These are phyloP conservation scores for Solanum rostratum DNA, from an alignment of 257 asterid genomes.

Conservation along the genomic window DNA sequence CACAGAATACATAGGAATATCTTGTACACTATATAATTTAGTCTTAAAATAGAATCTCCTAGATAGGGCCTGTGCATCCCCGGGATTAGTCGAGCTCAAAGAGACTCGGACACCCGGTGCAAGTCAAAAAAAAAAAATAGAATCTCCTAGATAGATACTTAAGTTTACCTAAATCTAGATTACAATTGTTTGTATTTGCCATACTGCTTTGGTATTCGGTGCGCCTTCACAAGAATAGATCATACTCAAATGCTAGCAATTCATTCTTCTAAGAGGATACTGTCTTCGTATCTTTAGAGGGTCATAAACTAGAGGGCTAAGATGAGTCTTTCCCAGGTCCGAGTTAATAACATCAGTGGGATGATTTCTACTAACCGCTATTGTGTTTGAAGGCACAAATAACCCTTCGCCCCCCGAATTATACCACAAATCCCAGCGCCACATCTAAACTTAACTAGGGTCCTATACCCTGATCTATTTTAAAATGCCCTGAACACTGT, in stretches of 20 bases:
- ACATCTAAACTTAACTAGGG: too few species aligned
- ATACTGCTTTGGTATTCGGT: neutral
- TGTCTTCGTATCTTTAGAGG: neutral
- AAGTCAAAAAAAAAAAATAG: too few species aligned
- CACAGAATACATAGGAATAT: neutral
- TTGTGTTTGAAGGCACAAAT: neutral
- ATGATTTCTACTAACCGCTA: neutral
- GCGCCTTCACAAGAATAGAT: neutral
- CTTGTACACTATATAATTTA: neutral
- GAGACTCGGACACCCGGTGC: too few species aligned
- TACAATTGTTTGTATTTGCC: neutral
- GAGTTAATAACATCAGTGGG: neutral
- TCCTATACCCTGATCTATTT: too few species aligned
- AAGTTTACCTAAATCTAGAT: neutral
- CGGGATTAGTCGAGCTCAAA: too few species aligned
- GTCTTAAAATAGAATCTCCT: neutral
- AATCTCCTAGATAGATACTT: neutral
- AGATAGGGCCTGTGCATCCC: too few species aligned
- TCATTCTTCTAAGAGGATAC: neutral
- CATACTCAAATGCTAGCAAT: neutral
- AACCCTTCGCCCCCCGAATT: too few species aligned
- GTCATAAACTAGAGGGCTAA: neutral
- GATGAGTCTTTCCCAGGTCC: neutral
- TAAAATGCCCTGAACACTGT: too few species aligned
- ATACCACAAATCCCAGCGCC: too few species aligned